phyloP scores from a whole-genome alignment of 2,329 filamentous ascomycete species.

The Herpotrichia juniperi region DNA sequence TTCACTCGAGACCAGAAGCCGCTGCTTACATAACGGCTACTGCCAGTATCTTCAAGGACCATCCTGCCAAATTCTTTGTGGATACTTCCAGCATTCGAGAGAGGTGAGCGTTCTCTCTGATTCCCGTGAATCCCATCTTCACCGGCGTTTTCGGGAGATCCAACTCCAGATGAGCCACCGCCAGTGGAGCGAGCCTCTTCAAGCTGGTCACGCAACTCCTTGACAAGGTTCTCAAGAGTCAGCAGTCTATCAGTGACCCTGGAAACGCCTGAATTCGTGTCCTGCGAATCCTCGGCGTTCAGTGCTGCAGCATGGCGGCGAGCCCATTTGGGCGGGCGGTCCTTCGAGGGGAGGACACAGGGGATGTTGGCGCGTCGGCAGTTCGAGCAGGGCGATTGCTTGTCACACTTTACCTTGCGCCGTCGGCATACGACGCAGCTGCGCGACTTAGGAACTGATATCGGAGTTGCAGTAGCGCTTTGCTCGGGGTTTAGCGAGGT shows the following conservation, averaged over 20 bases:
- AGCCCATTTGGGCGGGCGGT: constrained; percentile 61
- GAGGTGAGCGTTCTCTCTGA: constrained; percentile 9
- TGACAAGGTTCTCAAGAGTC: constrained; percentile 59
- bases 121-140: constrained; percentile 12
- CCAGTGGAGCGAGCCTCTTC: constrained; percentile 33
- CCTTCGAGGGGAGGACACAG: constrained; percentile 57
- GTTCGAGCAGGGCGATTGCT: constrained; percentile 62
- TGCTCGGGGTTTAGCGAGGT: background rate
- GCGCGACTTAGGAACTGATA: constrained; percentile 44
- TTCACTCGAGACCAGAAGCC: constrained; percentile 64
- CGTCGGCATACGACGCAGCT: constrained; percentile 60
- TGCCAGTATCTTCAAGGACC: constrained; percentile 44
- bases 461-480: background rate
- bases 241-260: constrained; percentile 56
- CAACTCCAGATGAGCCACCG: background rate
- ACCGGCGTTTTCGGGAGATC: constrained; percentile 17
- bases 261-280: background rate
- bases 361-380: constrained; percentile 60
- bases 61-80: constrained; percentile 49
- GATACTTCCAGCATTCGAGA: constrained; percentile 19
- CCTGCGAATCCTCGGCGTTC: constrained; percentile 28
- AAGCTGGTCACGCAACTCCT: constrained; percentile 56
- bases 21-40: constrained; percentile 57
- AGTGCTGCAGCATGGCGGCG: constrained; percentile 51
- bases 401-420: constrained; percentile 65